Base-by-base conservation (phyloP, 148 eudicot species). In the Arctostaphylos glauca region DNA sequence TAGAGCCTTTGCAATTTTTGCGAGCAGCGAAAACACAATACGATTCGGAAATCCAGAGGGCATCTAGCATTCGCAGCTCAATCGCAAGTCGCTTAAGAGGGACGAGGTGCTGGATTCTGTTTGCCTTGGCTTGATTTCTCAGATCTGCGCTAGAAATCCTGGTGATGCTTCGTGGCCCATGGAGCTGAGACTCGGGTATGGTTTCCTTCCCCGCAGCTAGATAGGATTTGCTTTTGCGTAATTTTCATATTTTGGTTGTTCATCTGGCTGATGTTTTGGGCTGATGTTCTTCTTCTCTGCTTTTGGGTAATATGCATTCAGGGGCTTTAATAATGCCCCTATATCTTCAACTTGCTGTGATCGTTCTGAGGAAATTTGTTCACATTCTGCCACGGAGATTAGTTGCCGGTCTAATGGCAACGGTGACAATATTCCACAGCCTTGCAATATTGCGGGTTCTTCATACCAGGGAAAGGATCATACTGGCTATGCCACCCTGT, bases 401-500 rank as follows among this genome's bases (percentile, higher is more conserved):
- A 82, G 79, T 56, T 86, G 92, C 86, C 90, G 88, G 79, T 81
- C 84, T 80, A 91, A 88, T 84, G 93, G 90, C 43, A 67, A 86
- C 70, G 76, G 84, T 50, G 90, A 71, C 84, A 83, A 77, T 68
- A 73, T 78, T 71, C 58, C 92, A 9, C 90, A 79, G 59, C 70
- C 87, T 47, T 80, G 84, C 74, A 84, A 74, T 76, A 47, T 8
- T 58, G 88, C 81, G 66, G 91, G 87, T 49, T 21, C 81, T 81
- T 78, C 89, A 50, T 80, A 83, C 76, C 64, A 84, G 43, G 90
- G 76, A 62, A 82, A 87, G 59, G 82, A 68, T 59, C 44, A 49
- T 56, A 53, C 71, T n/a, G 88, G 72, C 15, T 82, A 79, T 81
- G 86, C 82, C 16, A 52, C 87, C 18, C 38, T 84, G 15, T 73